Conservation (phyloP, 805 yeast species). For the Sugiyamaella lignohabitans region DNA sequence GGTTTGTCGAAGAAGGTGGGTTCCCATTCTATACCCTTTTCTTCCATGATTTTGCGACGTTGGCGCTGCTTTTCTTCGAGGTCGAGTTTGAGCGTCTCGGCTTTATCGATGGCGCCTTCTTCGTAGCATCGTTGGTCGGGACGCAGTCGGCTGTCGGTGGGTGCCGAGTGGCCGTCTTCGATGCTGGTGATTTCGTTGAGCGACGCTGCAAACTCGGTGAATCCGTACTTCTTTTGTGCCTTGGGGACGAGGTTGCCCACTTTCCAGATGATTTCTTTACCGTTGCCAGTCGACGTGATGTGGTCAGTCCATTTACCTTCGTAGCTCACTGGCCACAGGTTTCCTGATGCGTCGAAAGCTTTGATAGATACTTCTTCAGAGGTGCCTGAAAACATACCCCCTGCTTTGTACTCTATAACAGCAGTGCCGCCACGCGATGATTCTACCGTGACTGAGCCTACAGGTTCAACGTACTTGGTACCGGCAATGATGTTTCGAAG, state of each 20-base stretch:
- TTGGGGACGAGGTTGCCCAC: slow-evolving; percentile 59
- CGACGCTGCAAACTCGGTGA: slow-evolving; percentile 73
- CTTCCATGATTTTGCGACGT: slow-evolving; percentile 56
- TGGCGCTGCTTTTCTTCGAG: slow-evolving; percentile 78
- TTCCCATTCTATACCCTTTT: slow-evolving; percentile 37
- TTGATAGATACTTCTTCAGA: slow-evolving; percentile 50
- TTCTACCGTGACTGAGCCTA: slow-evolving; percentile 55
- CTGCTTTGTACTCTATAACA: slow-evolving; percentile 64
- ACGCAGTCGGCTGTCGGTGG: slow-evolving; percentile 82
- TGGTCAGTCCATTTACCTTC: slow-evolving; percentile 82
- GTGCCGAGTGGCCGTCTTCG: slow-evolving; percentile 61
- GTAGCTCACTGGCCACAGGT: slow-evolving; percentile 16
- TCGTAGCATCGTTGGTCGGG: slow-evolving; percentile 80
- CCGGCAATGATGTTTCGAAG: slow-evolving; percentile 89
- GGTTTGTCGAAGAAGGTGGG: slow-evolving; percentile 61
- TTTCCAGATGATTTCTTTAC: slow-evolving; percentile 51
- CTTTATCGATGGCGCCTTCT: slow-evolving; percentile 57
- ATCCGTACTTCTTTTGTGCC: slow-evolving; percentile 67
- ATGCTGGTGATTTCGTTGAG: slow-evolving; percentile 71
- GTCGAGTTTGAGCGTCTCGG: slow-evolving; percentile 60
- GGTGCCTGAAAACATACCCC: slow-evolving; percentile 82
- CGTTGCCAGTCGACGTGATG: slow-evolving; percentile 40
- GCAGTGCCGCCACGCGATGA: slow-evolving; percentile 68
- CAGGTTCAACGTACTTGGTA: slow-evolving; percentile 88
- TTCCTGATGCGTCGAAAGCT: slow-evolving; percentile 34